phyloP scores from a whole-genome alignment of 345 rosid species.

The Melastoma malabathricum region DNA sequence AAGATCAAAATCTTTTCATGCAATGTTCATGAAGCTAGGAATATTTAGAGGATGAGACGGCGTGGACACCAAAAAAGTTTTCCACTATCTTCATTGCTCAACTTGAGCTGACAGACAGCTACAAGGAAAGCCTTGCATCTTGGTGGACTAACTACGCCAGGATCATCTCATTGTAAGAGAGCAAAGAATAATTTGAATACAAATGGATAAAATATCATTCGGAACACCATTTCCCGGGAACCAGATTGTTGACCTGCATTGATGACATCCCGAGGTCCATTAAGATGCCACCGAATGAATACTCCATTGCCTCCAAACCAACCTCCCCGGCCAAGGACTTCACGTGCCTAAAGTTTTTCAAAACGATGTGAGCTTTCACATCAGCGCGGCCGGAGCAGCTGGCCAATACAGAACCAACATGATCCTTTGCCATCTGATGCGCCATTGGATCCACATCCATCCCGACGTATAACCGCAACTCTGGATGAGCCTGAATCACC shows the following conservation, averaged over 20 bases:
- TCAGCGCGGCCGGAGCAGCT: conserved; percentile 13
- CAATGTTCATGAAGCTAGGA: no score
- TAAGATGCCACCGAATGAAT: conserved; percentile 72
- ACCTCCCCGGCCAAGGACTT: conserved; percentile 34
- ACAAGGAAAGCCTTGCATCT: no score
- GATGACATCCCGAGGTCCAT: conserved; percentile 99
- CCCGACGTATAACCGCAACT: conserved; percentile 51
- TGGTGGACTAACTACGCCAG: no score
- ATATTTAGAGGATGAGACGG: no score
- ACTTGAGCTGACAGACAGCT: no score
- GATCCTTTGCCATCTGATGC: conserved; percentile 39
- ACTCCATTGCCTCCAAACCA: conserved; percentile 23
- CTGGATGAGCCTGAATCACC: conserved; percentile 62
- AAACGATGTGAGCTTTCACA: conserved; percentile 29
- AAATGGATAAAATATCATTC: no score
- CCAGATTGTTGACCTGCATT: conserved; percentile 54
- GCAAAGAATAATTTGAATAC: no score
- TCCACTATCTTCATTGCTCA: no score
- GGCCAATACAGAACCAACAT: conserved; percentile 22
- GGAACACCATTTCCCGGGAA: no score
- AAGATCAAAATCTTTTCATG: no score
- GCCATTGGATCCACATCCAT: conserved; percentile 94
- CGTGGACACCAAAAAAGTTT: no score
- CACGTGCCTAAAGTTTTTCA: conserved; percentile 50
- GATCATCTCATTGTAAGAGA: no score